Evolutionary conservation across 495 filamentous ascomycete genomes (phyloP).

Genomic region (Letharia columbiana): DNA sequence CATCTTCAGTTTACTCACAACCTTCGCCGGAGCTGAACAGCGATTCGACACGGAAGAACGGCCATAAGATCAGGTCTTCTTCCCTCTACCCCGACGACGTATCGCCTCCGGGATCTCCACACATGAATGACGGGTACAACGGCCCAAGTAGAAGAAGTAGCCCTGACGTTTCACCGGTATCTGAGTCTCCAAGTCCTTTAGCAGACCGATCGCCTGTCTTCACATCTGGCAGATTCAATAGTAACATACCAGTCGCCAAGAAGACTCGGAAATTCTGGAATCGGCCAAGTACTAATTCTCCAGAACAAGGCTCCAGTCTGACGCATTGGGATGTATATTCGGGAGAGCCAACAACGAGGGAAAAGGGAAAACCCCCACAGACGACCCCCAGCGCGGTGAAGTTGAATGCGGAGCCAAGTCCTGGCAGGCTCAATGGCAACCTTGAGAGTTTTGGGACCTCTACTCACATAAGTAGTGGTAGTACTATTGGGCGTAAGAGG

Average conservation of each 20-base stretch:
- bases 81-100: conserved; percentile 33
- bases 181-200: conserved; percentile 26
- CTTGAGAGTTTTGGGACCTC: conserved; percentile 20
- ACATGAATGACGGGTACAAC: conserved; percentile 12
- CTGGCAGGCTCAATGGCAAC: conserved; percentile 9
- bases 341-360: conserved; percentile 38
- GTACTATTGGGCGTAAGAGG: conserved; percentile 22
- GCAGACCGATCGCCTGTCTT: conserved; percentile 13
- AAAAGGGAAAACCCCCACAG: conserved; percentile 29
- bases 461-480: conserved; percentile 26
- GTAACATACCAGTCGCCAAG: conserved; percentile 25
- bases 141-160: conserved; percentile 26
- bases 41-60: conserved; percentile 11
- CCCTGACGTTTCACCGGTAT: conserved; percentile 42
- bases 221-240: conserved; percentile 18
- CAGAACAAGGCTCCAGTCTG: conserved; percentile 17
- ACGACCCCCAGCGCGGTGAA: conserved; percentile 24
- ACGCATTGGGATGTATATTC: conserved; percentile 45
- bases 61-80: conserved; percentile 25
- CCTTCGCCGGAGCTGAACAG: conserved; percentile 28
- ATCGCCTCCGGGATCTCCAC: conserved; percentile 41
- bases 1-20: conserved; percentile 39
- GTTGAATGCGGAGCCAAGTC: conserved; percentile 20
- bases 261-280: conserved; percentile 25
- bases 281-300: conserved; percentile 18